Evolutionary conservation across 495 filamentous ascomycete genomes (phyloP).

Genomic region (Podospora australis): DNA sequence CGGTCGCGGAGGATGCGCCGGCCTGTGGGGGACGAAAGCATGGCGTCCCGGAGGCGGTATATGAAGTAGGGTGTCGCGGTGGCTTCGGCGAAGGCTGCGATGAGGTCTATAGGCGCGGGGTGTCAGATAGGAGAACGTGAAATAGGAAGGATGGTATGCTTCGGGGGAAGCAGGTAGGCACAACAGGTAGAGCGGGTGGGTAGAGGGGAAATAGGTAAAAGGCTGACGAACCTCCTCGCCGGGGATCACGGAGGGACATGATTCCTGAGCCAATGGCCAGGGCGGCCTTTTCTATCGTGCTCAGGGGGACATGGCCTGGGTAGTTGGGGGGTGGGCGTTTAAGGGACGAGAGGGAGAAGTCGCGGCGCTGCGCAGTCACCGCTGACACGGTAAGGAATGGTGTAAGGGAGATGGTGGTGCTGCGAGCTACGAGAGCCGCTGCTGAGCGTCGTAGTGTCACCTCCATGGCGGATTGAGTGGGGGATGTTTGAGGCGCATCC

Average conservation of each 20-base stretch:
- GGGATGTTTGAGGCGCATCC: background rate
- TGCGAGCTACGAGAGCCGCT: slow-evolving; percentile 15
- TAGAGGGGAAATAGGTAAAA: slow-evolving; percentile 37
- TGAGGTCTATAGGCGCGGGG: slow-evolving; percentile 58
- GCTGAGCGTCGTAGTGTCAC: slow-evolving; percentile 17
- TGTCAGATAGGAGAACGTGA: background rate
- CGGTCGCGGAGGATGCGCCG: slow-evolving; percentile 86
- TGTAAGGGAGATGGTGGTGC: background rate
- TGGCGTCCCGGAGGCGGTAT: slow-evolving; percentile 80
- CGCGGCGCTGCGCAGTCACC: slow-evolving; percentile 12
- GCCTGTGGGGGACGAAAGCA: slow-evolving; percentile 79
- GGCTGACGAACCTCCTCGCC: slow-evolving; percentile 44
- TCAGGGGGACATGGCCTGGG: slow-evolving; percentile 87
- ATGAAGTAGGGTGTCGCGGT: slow-evolving; percentile 95
- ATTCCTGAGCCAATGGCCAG: slow-evolving; percentile 81
- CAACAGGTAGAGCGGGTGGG: too few species aligned
- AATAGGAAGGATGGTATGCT: slow-evolving; percentile 6
- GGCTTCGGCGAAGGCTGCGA: slow-evolving; percentile 86
- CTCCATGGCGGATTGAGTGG: slow-evolving; percentile 20
- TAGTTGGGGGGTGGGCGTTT: slow-evolving; percentile 81
- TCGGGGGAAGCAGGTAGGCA: background rate
- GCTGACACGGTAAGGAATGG: background rate
- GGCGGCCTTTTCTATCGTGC: slow-evolving; percentile 62
- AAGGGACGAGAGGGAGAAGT: slow-evolving; percentile 75
- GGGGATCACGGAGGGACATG: slow-evolving; percentile 69